phyloP scores from a whole-genome alignment of 139 green algal genomes.

The Chlamydomonas incerta region DNA sequence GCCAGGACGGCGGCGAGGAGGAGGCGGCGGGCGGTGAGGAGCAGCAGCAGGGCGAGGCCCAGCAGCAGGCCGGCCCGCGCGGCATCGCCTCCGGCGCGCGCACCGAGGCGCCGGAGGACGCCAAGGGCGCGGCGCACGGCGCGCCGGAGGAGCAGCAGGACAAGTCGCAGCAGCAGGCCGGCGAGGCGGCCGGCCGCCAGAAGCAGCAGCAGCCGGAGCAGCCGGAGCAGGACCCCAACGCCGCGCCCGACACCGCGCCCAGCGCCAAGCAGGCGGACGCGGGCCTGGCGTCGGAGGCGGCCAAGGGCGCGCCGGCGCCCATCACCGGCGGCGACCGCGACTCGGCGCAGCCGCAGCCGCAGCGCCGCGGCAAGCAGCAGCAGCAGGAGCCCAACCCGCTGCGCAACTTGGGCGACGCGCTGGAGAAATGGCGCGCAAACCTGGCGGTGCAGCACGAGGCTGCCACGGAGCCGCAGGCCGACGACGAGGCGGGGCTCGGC shows the following conservation, averaged over 20 bases:
- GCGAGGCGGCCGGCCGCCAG: conserved; percentile 10
- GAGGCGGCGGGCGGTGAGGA: conserved; percentile 33
- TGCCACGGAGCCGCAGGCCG: neutral
- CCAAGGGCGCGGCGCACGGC: conserved; percentile 30
- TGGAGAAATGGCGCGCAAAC: conserved; percentile 82
- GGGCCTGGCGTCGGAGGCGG: conserved; percentile 29
- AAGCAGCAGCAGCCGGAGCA: conserved; percentile 31
- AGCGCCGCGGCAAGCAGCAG: conserved; percentile 37
- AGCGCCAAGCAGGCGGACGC: conserved; percentile 45
- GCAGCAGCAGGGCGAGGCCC: conserved; percentile 37
- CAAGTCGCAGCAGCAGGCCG: conserved; percentile 22
- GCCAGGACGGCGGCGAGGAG: neutral
- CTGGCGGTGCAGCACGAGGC: conserved; percentile 78
- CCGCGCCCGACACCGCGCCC: conserved; percentile 34
- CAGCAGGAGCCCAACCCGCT: conserved; percentile 81
- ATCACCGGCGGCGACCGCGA: conserved; percentile 35
- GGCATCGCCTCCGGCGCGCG: conserved; percentile 63
- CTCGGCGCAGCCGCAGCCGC: conserved; percentile 41
- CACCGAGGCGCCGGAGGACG: conserved; percentile 8
- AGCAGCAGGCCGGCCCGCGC: conserved; percentile 66
- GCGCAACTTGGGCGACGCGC: conserved; percentile 73
- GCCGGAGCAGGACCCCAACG: conserved; percentile 30
- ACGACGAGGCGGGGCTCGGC: conserved; percentile 40
- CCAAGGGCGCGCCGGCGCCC: conserved; percentile 28
- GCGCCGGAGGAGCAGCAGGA: conserved; percentile 37